Evolutionary conservation across 257 asterid genomes (phyloP).

Genomic region (Parsonsia alboflavescens): DNA sequence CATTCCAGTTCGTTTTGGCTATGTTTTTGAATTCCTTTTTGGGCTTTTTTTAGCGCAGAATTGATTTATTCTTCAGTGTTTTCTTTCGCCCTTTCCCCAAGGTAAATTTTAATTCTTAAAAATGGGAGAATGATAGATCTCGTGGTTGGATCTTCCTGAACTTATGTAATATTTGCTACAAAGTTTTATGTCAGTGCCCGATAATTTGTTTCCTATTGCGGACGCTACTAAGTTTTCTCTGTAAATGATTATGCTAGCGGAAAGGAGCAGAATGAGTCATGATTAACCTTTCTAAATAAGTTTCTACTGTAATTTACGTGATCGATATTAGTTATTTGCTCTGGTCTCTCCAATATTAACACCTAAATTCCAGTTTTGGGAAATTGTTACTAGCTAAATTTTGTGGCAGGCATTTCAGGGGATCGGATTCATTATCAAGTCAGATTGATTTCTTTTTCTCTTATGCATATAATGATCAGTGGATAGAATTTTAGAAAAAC

Average conservation of each 20-base stretch:
- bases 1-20: neutral
- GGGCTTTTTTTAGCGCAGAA: neutral
- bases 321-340: neutral
- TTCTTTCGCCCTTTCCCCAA: neutral
- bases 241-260: neutral
- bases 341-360: neutral
- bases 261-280: neutral
- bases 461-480: neutral
- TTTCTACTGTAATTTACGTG: neutral
- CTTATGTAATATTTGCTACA: neutral
- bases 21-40: neutral
- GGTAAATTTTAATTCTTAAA: neutral
- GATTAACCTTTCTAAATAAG: neutral
- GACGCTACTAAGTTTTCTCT: neutral
- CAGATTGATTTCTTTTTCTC: neutral
- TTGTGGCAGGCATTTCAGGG: neutral
- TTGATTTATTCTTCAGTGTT: neutral
- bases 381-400: neutral
- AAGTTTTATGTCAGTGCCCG: neutral
- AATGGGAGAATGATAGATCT: conserved; percentile 10
- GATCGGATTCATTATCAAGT: neutral
- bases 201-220: neutral
- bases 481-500: neutral
- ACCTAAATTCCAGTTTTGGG: neutral
- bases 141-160: neutral